Base-by-base conservation (phyloP, 176 grass and related monocot species). In the Panicum miliaceum region DNA sequence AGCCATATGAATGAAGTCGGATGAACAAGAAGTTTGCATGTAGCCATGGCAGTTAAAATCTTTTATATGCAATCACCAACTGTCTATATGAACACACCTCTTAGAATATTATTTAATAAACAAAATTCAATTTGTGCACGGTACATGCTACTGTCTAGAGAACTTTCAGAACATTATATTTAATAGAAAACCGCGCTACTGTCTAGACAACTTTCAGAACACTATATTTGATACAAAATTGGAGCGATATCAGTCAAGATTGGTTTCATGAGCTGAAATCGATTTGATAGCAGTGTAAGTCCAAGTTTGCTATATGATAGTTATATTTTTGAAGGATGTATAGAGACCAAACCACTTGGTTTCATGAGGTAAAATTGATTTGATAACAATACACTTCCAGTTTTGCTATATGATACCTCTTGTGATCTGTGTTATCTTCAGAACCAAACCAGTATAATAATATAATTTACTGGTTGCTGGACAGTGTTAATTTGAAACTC, bases 401-500 rank as follows among this genome's bases (percentile, higher is more conserved):
- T 57, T 68, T 45, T 68, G 26, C 12, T 69, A 32, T 69, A 64
- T 59, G 15, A 22, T 29, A 37, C 12, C 7, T 38, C 22, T 16
- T 90, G 57, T 72, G 42, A 13, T 79, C 29, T 84, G 41, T 64
- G 26, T 79, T 79, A 37, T 76, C 66, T 71, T 83, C 22, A 52
- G 10, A 18, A 60, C n/a, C 59, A 66, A 86, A 62, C 29, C 61
- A 79, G 19, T 80, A 66, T 58, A 82, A 48, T 81, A 58, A 67
- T 68, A 6, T 42, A 62, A 13, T 63, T 42, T 50, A 10, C 6
- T 70, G 61, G 20, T 42, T 50, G 6, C 3, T 62, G 61, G 20
- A 46, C 16, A 77, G n/a, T 46, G 56, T 23, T 12, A 70, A 60
- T 40, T 70, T 46, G 22, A 81, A 52, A 19, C 19, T 63, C 41